These are phyloP conservation scores for Ustilago cynodontis DNA, from an alignment of 1,284 basidiomycete species.

Conservation along the genomic window DNA sequence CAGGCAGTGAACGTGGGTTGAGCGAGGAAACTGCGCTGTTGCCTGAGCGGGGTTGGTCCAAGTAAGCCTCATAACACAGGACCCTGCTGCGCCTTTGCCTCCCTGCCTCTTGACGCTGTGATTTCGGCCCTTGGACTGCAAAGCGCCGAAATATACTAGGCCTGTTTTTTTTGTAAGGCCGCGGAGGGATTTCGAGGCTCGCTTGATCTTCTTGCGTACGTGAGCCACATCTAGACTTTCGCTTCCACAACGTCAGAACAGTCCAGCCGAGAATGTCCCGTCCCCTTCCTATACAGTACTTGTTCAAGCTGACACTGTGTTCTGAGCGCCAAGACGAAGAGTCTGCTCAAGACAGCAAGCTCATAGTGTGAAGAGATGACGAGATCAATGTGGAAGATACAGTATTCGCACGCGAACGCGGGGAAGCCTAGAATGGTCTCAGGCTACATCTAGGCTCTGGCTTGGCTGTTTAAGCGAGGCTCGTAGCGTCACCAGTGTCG, in stretches of 20 bases:
- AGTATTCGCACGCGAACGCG: constrained; percentile 3
- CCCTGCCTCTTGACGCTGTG: background rate
- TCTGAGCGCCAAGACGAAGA: too few relatives aligned
- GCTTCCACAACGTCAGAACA: background rate
- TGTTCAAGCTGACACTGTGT: background rate
- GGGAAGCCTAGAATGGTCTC: constrained; percentile 2
- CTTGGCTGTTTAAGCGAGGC: constrained; percentile 37
- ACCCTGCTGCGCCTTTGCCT: constrained; percentile 35
- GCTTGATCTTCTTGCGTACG: background rate
- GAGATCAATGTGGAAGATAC: too few relatives aligned
- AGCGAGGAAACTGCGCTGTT: background rate
- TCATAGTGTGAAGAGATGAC: background rate
- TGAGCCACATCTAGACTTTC: background rate
- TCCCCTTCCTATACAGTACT: background rate
- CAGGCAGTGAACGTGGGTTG: constrained; percentile 10
- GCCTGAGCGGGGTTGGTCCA: constrained; percentile 16
- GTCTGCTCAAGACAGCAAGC: too few relatives aligned
- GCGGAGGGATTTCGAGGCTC: constrained; percentile 10
- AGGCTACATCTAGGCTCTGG: background rate
- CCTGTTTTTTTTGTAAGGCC: constrained; percentile 19
- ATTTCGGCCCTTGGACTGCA: constrained; percentile 7
- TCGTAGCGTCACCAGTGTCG: constrained; percentile 20
- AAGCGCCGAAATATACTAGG: constrained; percentile 21
- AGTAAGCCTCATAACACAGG: background rate
- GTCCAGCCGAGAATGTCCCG: background rate